These are phyloP conservation scores for Rosellinia necatrix DNA, from an alignment of 2,329 filamentous ascomycete species.

Conservation along the genomic window DNA sequence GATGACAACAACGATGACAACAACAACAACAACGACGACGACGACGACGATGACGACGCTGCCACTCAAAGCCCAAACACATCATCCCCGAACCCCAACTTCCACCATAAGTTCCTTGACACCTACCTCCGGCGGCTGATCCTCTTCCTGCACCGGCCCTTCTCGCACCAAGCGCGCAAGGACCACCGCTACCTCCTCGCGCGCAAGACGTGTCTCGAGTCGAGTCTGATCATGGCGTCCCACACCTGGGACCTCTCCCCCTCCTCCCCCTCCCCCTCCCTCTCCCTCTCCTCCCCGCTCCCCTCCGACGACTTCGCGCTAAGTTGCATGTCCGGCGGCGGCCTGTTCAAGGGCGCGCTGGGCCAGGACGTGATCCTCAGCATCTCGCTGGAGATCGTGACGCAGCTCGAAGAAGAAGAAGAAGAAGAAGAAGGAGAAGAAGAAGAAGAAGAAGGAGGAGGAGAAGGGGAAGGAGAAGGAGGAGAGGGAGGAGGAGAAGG, in stretches of 20 bases:
- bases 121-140: conserved; percentile 34
- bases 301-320: conserved; percentile 32
- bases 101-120: conserved; percentile 36
- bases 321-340: conserved; percentile 29
- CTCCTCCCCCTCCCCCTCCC: too few relatives aligned
- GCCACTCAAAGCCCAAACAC: too few relatives aligned
- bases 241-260: too few relatives aligned
- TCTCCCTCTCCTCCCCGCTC: too few relatives aligned
- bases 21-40: not conserved
- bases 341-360: conserved; percentile 33
- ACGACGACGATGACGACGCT: not conserved
- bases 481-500: conserved; percentile 30
- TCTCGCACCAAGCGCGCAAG: conserved; percentile 27
- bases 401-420: conserved; percentile 32
- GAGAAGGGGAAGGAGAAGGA: conserved; percentile 34
- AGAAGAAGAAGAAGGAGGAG: conserved; percentile 34
- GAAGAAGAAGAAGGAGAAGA: conserved; percentile 36
- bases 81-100: conserved; percentile 6
- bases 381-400: conserved; percentile 28
- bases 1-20: not conserved
- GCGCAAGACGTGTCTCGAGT: conserved; percentile 35
- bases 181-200: conserved; percentile 34
- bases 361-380: conserved; percentile 30
- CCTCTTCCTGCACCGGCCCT: conserved; percentile 34
- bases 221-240: conserved; percentile 32